Conservation (phyloP, 495 filamentous ascomycete species). For the Trichodelitschia bisporula region DNA sequence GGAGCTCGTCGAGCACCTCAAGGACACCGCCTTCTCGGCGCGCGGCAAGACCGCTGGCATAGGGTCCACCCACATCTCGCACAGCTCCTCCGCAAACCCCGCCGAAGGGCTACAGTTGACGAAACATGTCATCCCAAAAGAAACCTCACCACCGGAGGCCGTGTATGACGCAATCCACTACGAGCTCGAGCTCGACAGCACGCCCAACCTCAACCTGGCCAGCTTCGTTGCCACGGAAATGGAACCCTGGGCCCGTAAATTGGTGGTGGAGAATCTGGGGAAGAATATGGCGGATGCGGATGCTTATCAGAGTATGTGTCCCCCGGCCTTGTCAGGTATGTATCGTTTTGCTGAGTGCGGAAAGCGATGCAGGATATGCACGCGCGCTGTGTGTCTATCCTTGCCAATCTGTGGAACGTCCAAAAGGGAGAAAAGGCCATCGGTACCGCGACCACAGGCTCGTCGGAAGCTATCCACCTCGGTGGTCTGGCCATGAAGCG, state of each 20-base stretch:
- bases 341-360: no score
- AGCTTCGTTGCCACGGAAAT: constrained; percentile 53
- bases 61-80: constrained; percentile 28
- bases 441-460: constrained; percentile 49
- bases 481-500: constrained; percentile 61
- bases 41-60: constrained; percentile 18
- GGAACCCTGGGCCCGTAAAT: constrained; percentile 35
- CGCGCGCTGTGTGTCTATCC: constrained; percentile 43
- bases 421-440: constrained; percentile 41
- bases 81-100: no score
- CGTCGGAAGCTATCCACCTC: constrained; percentile 49
- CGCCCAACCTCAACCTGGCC: constrained; percentile 47
- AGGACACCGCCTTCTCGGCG: constrained; percentile 17
- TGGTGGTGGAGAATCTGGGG: constrained; percentile 41
- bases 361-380: constrained; percentile 43
- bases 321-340: no score
- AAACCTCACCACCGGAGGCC: constrained; percentile 35
- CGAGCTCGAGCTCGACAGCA: constrained; percentile 20
- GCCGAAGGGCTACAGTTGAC: constrained; percentile 33
- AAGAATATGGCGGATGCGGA: constrained; percentile 50
- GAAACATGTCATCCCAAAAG: constrained; percentile 37
- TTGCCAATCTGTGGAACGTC: constrained; percentile 43
- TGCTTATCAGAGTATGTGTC: constrained; percentile 52
- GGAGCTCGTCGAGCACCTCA: constrained; percentile 9
- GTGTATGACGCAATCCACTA: constrained; percentile 48